Conservation (phyloP, 2,329 filamentous ascomycete species). For the Emergomyces pasteurianus region DNA sequence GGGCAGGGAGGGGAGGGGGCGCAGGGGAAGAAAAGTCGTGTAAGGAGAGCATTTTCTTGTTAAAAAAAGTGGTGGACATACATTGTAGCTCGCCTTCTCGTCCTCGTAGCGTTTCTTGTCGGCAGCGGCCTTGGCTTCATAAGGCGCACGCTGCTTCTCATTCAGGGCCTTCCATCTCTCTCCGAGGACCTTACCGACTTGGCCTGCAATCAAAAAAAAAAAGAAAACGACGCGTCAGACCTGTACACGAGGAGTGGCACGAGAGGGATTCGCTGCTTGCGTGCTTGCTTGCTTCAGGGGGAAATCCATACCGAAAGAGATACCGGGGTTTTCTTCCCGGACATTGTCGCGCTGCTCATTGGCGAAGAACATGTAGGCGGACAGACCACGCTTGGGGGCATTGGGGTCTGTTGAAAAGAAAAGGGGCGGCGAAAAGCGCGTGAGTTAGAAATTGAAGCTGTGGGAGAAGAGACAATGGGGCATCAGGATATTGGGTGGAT, state of each 20-base stretch:
- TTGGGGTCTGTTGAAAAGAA: constrained; percentile 59
- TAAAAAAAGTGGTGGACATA: constrained; percentile 36
- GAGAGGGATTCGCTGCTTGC: too few species aligned
- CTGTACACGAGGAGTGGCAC: neutral
- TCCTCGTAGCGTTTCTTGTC: constrained; percentile 99
- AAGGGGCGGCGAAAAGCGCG: constrained; percentile 1
- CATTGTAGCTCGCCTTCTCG: constrained; percentile 89
- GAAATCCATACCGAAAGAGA: constrained; percentile 66
- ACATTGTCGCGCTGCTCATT: constrained; percentile 98
- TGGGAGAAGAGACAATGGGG: neutral
- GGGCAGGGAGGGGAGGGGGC: neutral
- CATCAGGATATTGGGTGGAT: neutral
- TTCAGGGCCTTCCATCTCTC: constrained; percentile 97
- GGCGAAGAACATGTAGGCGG: constrained; percentile 99
- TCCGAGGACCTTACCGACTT: constrained; percentile 95
- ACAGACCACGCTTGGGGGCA: constrained; percentile 97
- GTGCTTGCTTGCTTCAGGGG: neutral
- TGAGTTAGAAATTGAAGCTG: constrained; percentile 1
- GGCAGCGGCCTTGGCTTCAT: constrained; percentile 88
- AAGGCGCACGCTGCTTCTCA: constrained; percentile 84
- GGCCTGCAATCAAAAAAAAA: constrained; percentile 42
- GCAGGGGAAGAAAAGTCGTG: too few species aligned
- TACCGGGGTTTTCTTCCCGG: constrained; percentile 94
- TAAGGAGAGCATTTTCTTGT: neutral
- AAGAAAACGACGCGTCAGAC: neutral